phyloP scores from a whole-genome alignment of 2,329 filamentous ascomycete genomes.

The Nakataea oryzae region DNA sequence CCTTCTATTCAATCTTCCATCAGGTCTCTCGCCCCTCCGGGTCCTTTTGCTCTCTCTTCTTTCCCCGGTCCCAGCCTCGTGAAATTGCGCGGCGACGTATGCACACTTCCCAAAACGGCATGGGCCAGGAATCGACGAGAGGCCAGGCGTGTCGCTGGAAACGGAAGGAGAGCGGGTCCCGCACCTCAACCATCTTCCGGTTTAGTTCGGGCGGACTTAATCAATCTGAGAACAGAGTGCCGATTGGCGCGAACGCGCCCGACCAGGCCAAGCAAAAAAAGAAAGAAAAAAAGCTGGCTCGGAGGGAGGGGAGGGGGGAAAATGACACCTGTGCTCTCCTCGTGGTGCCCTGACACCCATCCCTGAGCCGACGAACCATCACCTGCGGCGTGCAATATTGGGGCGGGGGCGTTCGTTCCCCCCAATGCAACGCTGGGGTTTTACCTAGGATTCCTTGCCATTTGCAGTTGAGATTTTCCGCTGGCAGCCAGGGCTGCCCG shows the following conservation, averaged over 20 bases:
- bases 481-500: not conserved
- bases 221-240: not conserved
- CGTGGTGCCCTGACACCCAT: too few species aligned
- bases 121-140: not conserved
- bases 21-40: too few species aligned
- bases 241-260: too few species aligned
- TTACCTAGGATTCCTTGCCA: not conserved
- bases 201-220: not conserved
- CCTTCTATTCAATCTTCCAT: too few species aligned
- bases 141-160: not conserved
- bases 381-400: not conserved
- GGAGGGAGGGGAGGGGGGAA: not conserved
- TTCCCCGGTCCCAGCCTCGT: too few species aligned
- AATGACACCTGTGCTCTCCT: not conserved
- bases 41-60: too few species aligned
- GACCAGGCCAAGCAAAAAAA: not conserved
- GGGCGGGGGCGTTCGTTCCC: not conserved
- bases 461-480: not conserved
- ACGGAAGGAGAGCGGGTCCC: not conserved
- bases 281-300: not conserved
- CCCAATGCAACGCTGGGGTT: not conserved
- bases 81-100: not conserved
- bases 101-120: not conserved
- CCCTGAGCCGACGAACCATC: not conserved
- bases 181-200: not conserved